Evolutionary conservation across 208 protist genomes (phyloP), one percentile per base, ranked within the genome.

Genomic region (Acanthamoeba triangularis): DNA sequence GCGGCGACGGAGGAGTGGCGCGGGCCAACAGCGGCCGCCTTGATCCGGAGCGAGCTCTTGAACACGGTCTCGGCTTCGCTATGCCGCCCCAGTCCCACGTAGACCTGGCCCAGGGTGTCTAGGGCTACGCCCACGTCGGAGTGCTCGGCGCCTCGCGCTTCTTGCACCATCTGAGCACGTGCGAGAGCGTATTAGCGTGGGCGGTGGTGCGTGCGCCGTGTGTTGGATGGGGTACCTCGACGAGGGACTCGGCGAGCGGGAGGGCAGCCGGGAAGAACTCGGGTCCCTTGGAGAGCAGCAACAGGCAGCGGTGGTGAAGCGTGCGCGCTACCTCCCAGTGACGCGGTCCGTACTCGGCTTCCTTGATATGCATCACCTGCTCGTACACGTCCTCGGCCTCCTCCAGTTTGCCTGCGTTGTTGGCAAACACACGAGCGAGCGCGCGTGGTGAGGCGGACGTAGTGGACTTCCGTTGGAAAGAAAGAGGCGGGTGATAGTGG

Each of bases 271-370:
- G 18, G 35, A 82, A 82, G 74, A 52, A 49, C 2, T 82, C 74
- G 14, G 74, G 37, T 7, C 74, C 74, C 35, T 82, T 82, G 25
- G 74, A 28, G 35, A 82, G 37, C 35, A 82, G 18, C 37, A 82
- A 41, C 74, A 52, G 44, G 25, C 74, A 90, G 23, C 82, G 82
- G 8, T 90, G 44, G 33, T 90, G 47, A 18, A 90, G 56, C 0
- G 56, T 90, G 47, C 82, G 82, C 30, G 82, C 82, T 7, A 90
- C 56, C 30, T 90, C 82, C 82, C 82, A 59, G 82, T 90, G 82
- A 18, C 56, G 47, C 18, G 47, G 82, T 16, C 82, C 82, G 82
- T 90, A 67, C 18, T 67, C 56, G 2, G 20, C 82, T 11, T 90
- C 82, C 49, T 69, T 90, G 82, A 90, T 90, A 11, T 20, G 44